phyloP scores from a whole-genome alignment of 2,329 filamentous ascomycete species.

The Amylocarpus encephaloides region DNA sequence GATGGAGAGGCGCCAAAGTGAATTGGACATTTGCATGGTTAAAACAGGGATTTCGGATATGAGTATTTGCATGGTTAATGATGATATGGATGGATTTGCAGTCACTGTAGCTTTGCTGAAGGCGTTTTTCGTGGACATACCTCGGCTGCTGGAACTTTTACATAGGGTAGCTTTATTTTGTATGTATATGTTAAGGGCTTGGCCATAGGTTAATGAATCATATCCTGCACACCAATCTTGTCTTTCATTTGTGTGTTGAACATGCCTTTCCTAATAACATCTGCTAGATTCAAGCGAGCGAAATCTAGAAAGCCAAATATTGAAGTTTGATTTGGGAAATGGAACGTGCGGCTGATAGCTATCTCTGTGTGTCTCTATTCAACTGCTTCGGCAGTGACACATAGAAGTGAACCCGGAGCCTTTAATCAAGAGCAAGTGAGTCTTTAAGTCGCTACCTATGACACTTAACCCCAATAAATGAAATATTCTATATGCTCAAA shows the following conservation, averaged over 20 bases:
- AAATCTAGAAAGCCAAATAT: too few species aligned
- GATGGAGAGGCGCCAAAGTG: slow-evolving; percentile 60
- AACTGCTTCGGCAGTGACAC: too few species aligned
- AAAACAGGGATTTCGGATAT: neutral
- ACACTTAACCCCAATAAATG: too few species aligned
- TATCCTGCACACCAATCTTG: neutral
- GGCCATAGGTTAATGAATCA: neutral
- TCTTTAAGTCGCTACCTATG: too few species aligned
- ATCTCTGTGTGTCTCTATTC: too few species aligned
- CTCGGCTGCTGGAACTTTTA: neutral
- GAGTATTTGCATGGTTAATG: neutral
- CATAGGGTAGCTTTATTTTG: neutral
- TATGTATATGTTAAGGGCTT: neutral
- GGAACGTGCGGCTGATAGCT: too few species aligned
- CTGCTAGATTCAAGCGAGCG: too few species aligned
- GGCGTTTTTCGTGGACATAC: neutral
- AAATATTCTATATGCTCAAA: neutral
- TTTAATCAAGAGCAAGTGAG: too few species aligned
- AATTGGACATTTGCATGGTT: neutral
- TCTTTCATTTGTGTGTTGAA: too few species aligned
- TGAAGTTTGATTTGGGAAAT: too few species aligned
- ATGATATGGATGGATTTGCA: neutral
- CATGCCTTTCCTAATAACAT: too few species aligned
- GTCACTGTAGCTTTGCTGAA: neutral
- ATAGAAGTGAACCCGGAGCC: too few species aligned